Conservation (phyloP, 2,329 filamentous ascomycete genomes). For the Exophiala dermatitidis region DNA sequence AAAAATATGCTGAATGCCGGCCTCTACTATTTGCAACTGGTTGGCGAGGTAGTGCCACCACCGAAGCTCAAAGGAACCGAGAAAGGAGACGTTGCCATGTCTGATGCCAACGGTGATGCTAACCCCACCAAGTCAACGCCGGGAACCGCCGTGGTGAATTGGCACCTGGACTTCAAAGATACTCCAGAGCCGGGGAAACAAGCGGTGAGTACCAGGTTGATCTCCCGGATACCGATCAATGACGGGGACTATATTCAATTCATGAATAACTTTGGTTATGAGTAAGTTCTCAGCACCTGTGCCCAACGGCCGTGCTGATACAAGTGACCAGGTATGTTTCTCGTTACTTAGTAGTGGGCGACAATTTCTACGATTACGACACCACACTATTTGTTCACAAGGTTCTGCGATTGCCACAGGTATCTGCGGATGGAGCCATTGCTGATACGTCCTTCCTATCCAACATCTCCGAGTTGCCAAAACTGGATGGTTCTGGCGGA, state of each 20-base stretch:
- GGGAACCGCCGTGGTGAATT: slow-evolving; percentile 23
- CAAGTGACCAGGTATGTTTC: slow-evolving; percentile 44
- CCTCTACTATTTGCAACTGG: slow-evolving; percentile 49
- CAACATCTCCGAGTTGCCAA: slow-evolving; percentile 39
- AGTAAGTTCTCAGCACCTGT: slow-evolving; percentile 35
- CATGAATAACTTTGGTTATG: slow-evolving; percentile 48
- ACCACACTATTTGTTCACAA: slow-evolving; percentile 52
- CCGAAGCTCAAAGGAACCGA: neutral
- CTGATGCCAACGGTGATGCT: slow-evolving; percentile 6
- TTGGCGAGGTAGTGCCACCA: slow-evolving; percentile 35
- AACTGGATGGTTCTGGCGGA: slow-evolving; percentile 50
- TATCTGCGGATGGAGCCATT: slow-evolving; percentile 30
- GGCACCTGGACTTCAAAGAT: slow-evolving; percentile 44
- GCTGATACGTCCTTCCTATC: slow-evolving; percentile 27
- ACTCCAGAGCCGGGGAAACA: slow-evolving; percentile 47
- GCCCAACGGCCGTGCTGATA: slow-evolving; percentile 7
- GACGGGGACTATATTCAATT: slow-evolving; percentile 45
- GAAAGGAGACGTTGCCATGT: slow-evolving; percentile 10
- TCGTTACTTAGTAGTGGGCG: slow-evolving; percentile 51
- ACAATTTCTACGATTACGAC: slow-evolving; percentile 53
- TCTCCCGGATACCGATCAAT: slow-evolving; percentile 43
- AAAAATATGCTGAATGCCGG: slow-evolving; percentile 45
- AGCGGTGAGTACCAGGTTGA: slow-evolving; percentile 48
- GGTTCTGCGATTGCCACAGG: slow-evolving; percentile 42
- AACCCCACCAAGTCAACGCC: neutral